These are phyloP conservation scores for Candida xiaguanensis DNA, from an alignment of 805 yeast genomes.

Conservation along the genomic window DNA sequence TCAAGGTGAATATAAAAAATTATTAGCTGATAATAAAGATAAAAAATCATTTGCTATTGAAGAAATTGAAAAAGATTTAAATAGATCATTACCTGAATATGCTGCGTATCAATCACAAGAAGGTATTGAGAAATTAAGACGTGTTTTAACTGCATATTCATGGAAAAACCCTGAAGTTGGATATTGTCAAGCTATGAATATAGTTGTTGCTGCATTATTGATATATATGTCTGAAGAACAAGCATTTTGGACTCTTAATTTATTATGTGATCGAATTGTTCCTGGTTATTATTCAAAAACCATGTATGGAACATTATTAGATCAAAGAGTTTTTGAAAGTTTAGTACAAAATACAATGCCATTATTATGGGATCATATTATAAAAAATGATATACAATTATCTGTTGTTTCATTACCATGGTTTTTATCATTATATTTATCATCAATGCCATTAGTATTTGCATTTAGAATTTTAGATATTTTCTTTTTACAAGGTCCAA, in stretches of 20 bases:
- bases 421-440: conserved; percentile 87
- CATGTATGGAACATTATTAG: conserved; percentile 94
- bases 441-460: conserved; percentile 90
- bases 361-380: conserved; percentile 76
- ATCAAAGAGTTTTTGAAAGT: conserved; percentile 89
- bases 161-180: conserved; percentile 98
- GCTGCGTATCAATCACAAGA: conserved; percentile 85
- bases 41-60: conserved; percentile 81
- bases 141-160: conserved; percentile 89
- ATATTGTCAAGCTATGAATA: conserved; percentile 98
- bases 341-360: conserved; percentile 91
- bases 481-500: conserved; percentile 85
- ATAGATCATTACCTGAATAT: conserved; percentile 92
- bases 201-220: conserved; percentile 74
- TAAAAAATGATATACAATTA: conserved; percentile 77
- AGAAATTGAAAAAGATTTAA: conserved; percentile 93
- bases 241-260: conserved; percentile 88
- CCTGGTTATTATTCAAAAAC: conserved; percentile 97
- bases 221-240: conserved; percentile 94
- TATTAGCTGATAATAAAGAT: conserved; percentile 60
- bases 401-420: conserved; percentile 94
- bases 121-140: conserved; percentile 79
- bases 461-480: conserved; percentile 91
- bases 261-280: conserved; percentile 75
- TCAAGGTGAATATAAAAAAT: conserved; percentile 52